Evolutionary conservation across 495 filamentous ascomycete species (phyloP), one percentile per base, ranked within the genome.

Genomic region (Achaetomiella virescens): DNA sequence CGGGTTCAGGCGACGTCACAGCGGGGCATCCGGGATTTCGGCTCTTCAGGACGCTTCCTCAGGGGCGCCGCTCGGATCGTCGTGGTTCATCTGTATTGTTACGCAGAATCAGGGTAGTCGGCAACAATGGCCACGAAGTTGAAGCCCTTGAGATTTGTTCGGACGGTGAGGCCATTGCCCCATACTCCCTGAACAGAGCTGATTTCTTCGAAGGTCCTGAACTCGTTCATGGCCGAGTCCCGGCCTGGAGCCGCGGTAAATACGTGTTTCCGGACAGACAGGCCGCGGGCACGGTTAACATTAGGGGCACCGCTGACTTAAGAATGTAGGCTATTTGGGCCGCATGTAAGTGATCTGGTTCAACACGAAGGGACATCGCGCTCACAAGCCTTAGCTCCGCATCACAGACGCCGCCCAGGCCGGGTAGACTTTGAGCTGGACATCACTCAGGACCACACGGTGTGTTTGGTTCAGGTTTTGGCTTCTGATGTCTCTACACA

Each of bases 381-480:
- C 41, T 41, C 35, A 31, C 22, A 33, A 38, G 33, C 17, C 2
- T 14, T 47, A 95, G 87, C 76, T 98, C 41, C 84, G 82, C 44
- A 76, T 97, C 31, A 90, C 82, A 17, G 78, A 84, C 45, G 92
- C 90, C 46, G 70, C 68, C n/a, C 84, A 86, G 8, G 92, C 35
- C 76, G 75, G 25, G 92, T 98, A 36, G 83, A 88, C 41, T 95
- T 98, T 66, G 89, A 96, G 66, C 75, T 98, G 29, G 80, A 88
- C 51, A 88, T 98, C 48, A 71, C 85, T 40, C 89, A 91, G 62
- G 80, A 96, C 49, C 93, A 98, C 68, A 97, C 92, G 5, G 91
- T 95, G 71, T 58, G 75, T 35, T 11, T 3, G 20, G 1, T 15
- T 3, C 11, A 37, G 20, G 18, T 25, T 17, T 1, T 33, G 42